A percentile compares a stretch with the other conserved stretches of the same genome.
Conservation (phyloP, 129 eudicot species). For the Artemisia annua region DNA sequence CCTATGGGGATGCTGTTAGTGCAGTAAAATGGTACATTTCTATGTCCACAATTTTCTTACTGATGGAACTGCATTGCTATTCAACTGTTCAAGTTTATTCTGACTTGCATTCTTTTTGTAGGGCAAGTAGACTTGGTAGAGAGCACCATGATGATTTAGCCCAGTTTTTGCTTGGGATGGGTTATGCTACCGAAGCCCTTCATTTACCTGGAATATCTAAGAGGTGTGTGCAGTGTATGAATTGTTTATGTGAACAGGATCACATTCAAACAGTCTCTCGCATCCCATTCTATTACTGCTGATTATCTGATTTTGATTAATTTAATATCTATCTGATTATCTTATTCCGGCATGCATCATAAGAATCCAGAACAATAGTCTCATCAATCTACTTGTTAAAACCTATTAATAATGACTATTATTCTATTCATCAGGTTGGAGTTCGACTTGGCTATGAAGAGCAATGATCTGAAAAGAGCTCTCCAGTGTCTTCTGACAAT, state of each 20-base stretch:
- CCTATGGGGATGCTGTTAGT: constrained; percentile 99
- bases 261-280: constrained; percentile 3
- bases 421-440: constrained; percentile 62
- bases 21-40: constrained; percentile 90
- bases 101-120: constrained; percentile 22
- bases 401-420: neutral
- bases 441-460: constrained; percentile 93
- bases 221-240: constrained; percentile 34
- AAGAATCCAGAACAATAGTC: neutral
- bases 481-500: constrained; percentile 92
- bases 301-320: neutral
- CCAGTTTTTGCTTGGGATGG: constrained; percentile 99
- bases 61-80: neutral
- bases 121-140: constrained; percentile 99
- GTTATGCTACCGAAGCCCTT: constrained; percentile 98
- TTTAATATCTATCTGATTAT: neutral
- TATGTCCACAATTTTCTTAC: constrained; percentile 9
- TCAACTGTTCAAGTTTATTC: constrained; percentile 7
- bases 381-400: neutral
- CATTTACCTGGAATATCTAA: constrained; percentile 98
- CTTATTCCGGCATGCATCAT: neutral
- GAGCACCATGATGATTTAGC: constrained; percentile 99
- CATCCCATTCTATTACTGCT: neutral
- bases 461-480: constrained; percentile 90
- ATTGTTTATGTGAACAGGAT: no score